Conservation (phyloP, 768 basidiomycete species). For the Grammothele lineata region DNA sequence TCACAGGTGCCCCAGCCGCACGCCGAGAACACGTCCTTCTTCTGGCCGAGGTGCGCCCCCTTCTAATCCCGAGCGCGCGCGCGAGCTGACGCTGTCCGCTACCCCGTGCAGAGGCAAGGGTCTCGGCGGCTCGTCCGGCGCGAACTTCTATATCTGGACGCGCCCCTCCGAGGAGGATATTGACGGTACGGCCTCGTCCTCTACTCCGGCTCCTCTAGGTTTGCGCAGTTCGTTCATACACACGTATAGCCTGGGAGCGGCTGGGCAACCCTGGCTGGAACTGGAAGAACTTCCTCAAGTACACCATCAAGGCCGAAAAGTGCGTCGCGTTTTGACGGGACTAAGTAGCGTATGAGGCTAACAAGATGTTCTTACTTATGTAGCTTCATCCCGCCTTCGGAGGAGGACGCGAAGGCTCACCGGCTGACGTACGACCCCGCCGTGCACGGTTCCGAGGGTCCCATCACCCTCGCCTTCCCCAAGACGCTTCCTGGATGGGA, state of each 20-base stretch:
- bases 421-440: conserved; percentile 6
- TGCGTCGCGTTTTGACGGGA: conserved; percentile 16
- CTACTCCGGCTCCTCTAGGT: neutral
- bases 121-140: conserved; percentile 37
- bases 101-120: conserved; percentile 23
- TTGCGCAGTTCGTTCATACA: neutral
- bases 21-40: neutral
- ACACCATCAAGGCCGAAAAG: conserved; percentile 36
- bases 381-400: conserved; percentile 2
- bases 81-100: too few relatives aligned
- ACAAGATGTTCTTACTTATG: neutral
- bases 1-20: conserved; percentile 5
- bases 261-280: conserved; percentile 54
- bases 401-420: neutral
- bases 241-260: conserved; percentile 1
- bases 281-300: conserved; percentile 38
- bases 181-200: conserved; percentile 17
- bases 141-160: conserved; percentile 36
- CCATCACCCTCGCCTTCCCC: conserved; percentile 10
- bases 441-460: conserved; percentile 6
- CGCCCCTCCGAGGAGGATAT: conserved; percentile 24
- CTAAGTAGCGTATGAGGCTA: neutral
- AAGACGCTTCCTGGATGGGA: conserved; percentile 1
- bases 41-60: conserved; percentile 3
- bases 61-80: neutral